Conservation (phyloP, 2,329 filamentous ascomycete species). For the Nothomitra cinnamomea region DNA sequence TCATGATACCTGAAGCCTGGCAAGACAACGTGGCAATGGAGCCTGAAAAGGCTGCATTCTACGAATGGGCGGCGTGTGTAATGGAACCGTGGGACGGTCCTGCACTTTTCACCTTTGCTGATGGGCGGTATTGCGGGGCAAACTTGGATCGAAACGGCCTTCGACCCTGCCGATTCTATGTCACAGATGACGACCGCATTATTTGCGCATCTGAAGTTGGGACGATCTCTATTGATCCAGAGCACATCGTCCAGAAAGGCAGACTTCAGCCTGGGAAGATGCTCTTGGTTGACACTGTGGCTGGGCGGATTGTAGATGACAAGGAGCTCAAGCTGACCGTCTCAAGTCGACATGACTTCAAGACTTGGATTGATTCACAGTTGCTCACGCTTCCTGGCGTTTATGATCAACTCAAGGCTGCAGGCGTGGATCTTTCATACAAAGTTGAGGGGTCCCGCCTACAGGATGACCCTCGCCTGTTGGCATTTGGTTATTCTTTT, state of each 20-base stretch:
- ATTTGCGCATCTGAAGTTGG: conserved; percentile 95
- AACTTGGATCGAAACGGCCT: conserved; percentile 93
- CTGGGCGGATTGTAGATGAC: conserved; percentile 87
- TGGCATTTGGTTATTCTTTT: conserved; percentile 84
- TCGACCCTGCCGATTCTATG: conserved; percentile 89
- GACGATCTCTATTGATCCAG: conserved; percentile 79
- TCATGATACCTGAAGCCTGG: conserved; percentile 98
- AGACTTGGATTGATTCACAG: conserved; percentile 71
- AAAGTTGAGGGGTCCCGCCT: conserved; percentile 52
- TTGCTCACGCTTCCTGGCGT: conserved; percentile 68
- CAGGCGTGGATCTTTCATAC: conserved; percentile 43
- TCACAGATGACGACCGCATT: conserved; percentile 91
- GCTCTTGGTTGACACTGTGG: conserved; percentile 83
- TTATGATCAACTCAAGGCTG: conserved; percentile 40
- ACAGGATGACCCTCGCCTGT: conserved; percentile 69
- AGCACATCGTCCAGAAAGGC: conserved; percentile 81
- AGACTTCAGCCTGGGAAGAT: conserved; percentile 88
- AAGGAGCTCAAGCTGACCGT: conserved; percentile 80
- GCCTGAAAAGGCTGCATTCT: conserved; percentile 88
- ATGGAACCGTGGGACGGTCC: conserved; percentile 99
- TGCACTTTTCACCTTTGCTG: conserved; percentile 90
- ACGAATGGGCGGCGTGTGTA: conserved; percentile 95
- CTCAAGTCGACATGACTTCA: conserved; percentile 73
- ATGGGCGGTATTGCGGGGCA: conserved; percentile 90
- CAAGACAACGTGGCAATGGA: conserved; percentile 88